A percentile compares a stretch with the other conserved stretches of the same genome.
Evolutionary conservation across 2,329 filamentous ascomycete genomes (phyloP).

Genomic region (Bipolaris zeicola): DNA sequence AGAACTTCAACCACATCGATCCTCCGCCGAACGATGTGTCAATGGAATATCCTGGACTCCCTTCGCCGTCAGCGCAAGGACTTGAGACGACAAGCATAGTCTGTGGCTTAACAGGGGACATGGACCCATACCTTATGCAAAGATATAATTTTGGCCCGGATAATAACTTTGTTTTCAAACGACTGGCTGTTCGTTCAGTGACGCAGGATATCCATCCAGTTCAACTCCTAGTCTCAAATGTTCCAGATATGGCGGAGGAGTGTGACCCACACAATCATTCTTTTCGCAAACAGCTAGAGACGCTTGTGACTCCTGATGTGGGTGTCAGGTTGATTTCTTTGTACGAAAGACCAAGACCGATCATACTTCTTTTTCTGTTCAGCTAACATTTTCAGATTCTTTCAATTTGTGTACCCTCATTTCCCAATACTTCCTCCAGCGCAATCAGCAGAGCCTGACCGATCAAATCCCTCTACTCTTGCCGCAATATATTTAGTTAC

Average conservation of each 20-base stretch:
- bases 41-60: background rate
- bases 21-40: background rate
- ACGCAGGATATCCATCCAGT: background rate
- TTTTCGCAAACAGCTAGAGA: slow-evolving; percentile 1
- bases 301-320: slow-evolving; percentile 1
- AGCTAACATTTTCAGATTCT: background rate
- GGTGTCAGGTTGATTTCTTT: slow-evolving; percentile 1
- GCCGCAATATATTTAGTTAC: slow-evolving; percentile 1
- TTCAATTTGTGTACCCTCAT: slow-evolving; percentile 2
- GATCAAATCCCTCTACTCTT: background rate
- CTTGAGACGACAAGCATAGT: background rate
- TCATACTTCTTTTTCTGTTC: background rate
- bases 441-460: background rate
- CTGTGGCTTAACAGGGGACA: slow-evolving; percentile 1
- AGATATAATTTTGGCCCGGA: background rate
- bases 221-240: slow-evolving; percentile 1
- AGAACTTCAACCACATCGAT: background rate
- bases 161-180: background rate
- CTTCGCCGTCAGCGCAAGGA: background rate
- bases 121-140: slow-evolving; percentile 2
- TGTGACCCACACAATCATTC: background rate
- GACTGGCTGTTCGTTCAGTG: background rate
- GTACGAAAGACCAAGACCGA: background rate
- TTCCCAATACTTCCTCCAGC: background rate
- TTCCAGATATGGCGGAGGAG: background rate